phyloP scores from a whole-genome alignment of 2,329 filamentous ascomycete genomes.

The Fusarium sp. region DNA sequence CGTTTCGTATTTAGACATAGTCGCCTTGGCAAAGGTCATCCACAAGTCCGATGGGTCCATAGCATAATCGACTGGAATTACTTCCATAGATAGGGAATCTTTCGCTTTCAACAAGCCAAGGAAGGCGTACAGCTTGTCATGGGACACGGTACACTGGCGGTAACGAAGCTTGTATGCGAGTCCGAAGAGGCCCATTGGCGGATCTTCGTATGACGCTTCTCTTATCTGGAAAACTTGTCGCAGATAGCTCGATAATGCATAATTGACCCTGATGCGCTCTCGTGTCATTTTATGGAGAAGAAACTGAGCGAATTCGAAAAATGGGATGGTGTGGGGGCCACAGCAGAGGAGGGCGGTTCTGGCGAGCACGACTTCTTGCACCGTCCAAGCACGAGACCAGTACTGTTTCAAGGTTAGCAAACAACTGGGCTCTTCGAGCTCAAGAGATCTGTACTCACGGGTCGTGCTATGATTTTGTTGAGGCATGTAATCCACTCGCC shows the following conservation, averaged over 20 bases:
- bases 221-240: constrained; percentile 21
- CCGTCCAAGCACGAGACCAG: constrained; percentile 25
- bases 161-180: constrained; percentile 28
- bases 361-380: constrained; percentile 26
- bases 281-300: constrained; percentile 7
- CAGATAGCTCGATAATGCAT: constrained; percentile 19
- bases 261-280: constrained; percentile 10
- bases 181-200: constrained; percentile 19
- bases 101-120: constrained; percentile 12
- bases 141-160: constrained; percentile 16
- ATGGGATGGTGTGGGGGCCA: constrained; percentile 10
- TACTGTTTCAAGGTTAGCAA: not conserved
- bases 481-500: constrained; percentile 19
- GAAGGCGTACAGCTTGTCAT: constrained; percentile 23
- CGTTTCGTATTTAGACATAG: constrained; percentile 25
- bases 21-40: constrained; percentile 18
- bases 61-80: constrained; percentile 18
- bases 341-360: constrained; percentile 8
- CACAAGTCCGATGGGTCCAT: constrained; percentile 14
- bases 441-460: not conserved
- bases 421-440: too few relatives aligned
- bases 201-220: constrained; percentile 14
- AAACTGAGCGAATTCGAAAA: constrained; percentile 24
- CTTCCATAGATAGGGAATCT: not conserved
- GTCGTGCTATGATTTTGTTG: constrained; percentile 22